These are phyloP conservation scores for Hypericum perforatum DNA, from an alignment of 345 rosid genomes.

Conservation along the genomic window DNA sequence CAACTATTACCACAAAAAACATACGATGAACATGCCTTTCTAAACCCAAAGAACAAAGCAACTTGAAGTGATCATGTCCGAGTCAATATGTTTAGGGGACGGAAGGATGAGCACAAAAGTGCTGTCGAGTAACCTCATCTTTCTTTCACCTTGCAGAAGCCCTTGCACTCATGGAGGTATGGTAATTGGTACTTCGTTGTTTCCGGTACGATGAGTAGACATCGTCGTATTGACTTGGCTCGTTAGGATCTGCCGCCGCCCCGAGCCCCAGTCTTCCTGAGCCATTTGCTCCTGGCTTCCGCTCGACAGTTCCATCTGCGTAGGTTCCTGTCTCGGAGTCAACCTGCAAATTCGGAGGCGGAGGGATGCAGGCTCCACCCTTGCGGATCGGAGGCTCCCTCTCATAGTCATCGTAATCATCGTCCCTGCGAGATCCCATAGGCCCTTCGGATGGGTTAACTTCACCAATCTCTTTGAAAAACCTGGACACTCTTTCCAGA, in stretches of 20 bases:
- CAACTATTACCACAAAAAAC: too few species aligned
- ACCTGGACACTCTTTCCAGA: slow-evolving; percentile 82
- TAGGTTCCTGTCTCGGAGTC: slow-evolving; percentile 85
- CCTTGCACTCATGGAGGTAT: slow-evolving; percentile 90
- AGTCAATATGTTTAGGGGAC: too few species aligned
- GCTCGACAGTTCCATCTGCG: slow-evolving; percentile 72
- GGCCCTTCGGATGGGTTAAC: slow-evolving; percentile 77
- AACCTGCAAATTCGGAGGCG: slow-evolving; percentile 76
- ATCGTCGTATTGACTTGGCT: slow-evolving; percentile 83
- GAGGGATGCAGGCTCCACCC: slow-evolving; percentile 92
- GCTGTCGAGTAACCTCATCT: too few species aligned
- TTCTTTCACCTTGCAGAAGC: slow-evolving; percentile 42
- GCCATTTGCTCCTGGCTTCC: slow-evolving; percentile 50
- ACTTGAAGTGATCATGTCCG: too few species aligned
- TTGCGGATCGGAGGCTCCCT: slow-evolving; percentile 55
- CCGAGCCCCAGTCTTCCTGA: slow-evolving; percentile 82
- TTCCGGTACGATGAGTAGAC: slow-evolving; percentile 91
- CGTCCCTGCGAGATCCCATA: slow-evolving; percentile 43
- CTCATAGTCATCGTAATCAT: slow-evolving; percentile 61
- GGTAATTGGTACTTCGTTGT: slow-evolving; percentile 83
- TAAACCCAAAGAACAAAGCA: too few species aligned
- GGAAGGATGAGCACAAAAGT: too few species aligned
- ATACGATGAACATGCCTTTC: too few species aligned
- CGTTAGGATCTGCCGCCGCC: slow-evolving; percentile 80
- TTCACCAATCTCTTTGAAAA: slow-evolving; percentile 89